A percentile compares a stretch with the other conserved stretches of the same genome.
Evolutionary conservation across 1,284 basidiomycete genomes (phyloP).

Genomic region (Cryptococcus hybrid): DNA sequence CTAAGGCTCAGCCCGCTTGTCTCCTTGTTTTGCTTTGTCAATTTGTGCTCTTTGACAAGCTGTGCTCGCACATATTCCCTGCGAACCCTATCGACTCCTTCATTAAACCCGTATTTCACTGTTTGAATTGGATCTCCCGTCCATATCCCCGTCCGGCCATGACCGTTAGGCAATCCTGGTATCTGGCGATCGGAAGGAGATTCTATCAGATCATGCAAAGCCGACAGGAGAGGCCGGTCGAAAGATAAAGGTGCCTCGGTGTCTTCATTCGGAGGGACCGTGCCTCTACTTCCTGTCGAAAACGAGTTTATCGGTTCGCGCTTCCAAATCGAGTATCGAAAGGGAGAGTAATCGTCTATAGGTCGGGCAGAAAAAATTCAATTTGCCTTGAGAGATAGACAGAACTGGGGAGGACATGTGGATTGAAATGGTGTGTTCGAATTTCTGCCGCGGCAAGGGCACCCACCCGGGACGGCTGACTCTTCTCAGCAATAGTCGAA

Average conservation of each 20-base stretch:
- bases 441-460: conserved; percentile 75
- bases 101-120: conserved; percentile 37
- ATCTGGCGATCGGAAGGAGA: conserved; percentile 55
- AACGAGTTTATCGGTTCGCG: conserved; percentile 62
- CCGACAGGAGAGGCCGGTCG: conserved; percentile 71
- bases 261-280: conserved; percentile 28
- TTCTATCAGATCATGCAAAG: conserved; percentile 65
- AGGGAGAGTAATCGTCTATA: conserved; percentile 78
- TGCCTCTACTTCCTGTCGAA: conserved; percentile 68
- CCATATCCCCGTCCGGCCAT: conserved; percentile 31
- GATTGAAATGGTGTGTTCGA: conserved; percentile 63
- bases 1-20: conserved; percentile 23
- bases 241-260: conserved; percentile 54
- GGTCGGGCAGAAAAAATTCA: conserved; percentile 65
- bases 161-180: conserved; percentile 75
- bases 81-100: conserved; percentile 39
- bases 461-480: neutral
- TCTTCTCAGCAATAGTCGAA: neutral
- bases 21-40: conserved; percentile 14
- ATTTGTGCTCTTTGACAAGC: conserved; percentile 10
- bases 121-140: conserved; percentile 40
- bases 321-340: conserved; percentile 63
- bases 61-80: conserved; percentile 39
- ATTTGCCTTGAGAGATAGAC: conserved; percentile 81
- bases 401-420: conserved; percentile 62